Evolutionary conservation across 352 stramenopile genomes (phyloP).

Genomic region (Phytopythium boreale): DNA sequence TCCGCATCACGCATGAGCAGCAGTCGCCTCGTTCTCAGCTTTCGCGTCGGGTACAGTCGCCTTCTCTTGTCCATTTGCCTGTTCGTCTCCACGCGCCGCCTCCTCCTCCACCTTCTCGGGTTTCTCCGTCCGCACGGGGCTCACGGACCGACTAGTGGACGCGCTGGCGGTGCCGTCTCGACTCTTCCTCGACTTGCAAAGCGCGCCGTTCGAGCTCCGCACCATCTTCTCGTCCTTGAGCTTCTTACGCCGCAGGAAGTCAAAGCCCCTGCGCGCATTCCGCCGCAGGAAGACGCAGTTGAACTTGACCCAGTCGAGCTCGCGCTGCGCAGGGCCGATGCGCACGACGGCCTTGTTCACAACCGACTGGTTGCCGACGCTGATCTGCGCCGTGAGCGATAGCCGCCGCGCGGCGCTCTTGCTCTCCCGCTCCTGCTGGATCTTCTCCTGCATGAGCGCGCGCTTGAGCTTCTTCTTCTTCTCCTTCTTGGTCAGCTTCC

Average conservation of each 20-base stretch:
- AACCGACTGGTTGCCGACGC: conserved; percentile 40
- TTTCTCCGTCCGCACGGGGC: conserved; percentile 11
- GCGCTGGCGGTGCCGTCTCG: conserved; percentile 22
- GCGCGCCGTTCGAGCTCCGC: background rate
- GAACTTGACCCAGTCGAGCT: conserved; percentile 56
- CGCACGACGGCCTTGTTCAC: conserved; percentile 58
- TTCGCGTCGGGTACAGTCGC: background rate
- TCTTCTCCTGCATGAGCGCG: conserved; percentile 58
- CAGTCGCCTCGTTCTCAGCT: background rate
- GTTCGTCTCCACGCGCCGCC: conserved; percentile 6
- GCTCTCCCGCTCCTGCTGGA: conserved; percentile 61
- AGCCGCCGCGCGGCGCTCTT: conserved; percentile 62
- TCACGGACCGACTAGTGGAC: conserved; percentile 26
- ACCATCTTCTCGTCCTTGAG: conserved; percentile 39
- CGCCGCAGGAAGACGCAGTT: conserved; percentile 56
- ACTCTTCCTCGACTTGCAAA: conserved; percentile 9
- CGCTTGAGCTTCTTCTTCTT: conserved; percentile 64
- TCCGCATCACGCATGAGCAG: background rate
- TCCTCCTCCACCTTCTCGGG: background rate
- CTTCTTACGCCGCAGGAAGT: conserved; percentile 70
- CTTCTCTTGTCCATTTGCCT: background rate
- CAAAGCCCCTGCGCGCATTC: conserved; percentile 59
- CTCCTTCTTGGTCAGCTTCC: conserved; percentile 85
- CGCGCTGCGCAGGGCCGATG: conserved; percentile 46
- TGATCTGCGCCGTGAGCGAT: conserved; percentile 60